A percentile compares a stretch with the other conserved stretches of the same genome.
Conservation (phyloP, 2,329 filamentous ascomycete species). For the Ophiostoma angusticollis region DNA sequence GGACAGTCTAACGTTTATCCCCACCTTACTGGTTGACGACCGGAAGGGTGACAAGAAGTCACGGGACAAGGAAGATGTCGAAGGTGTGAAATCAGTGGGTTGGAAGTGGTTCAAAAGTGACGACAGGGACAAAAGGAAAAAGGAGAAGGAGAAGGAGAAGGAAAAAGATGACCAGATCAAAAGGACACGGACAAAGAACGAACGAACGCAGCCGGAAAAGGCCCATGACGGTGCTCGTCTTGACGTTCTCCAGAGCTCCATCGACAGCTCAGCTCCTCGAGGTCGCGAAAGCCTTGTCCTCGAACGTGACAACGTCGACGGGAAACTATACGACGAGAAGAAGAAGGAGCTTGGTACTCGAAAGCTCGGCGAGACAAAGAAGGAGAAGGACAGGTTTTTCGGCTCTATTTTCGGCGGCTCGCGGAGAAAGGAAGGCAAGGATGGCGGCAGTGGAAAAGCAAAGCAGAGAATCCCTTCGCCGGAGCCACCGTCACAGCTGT, state of each 20-base stretch:
- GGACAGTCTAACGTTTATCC: slow-evolving; percentile 68
- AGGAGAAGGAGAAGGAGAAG: slow-evolving; percentile 41
- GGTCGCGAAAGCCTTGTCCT: slow-evolving; percentile 74
- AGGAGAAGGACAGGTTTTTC: slow-evolving; percentile 88
- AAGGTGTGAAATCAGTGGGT: slow-evolving; percentile 60
- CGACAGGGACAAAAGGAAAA: slow-evolving; percentile 59
- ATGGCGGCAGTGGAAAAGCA: slow-evolving; percentile 60
- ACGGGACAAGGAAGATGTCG: slow-evolving; percentile 54
- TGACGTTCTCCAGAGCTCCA: slow-evolving; percentile 77
- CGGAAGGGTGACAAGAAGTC: slow-evolving; percentile 62
- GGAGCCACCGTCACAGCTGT: slow-evolving; percentile 56
- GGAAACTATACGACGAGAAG: slow-evolving; percentile 64
- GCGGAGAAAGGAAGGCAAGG: slow-evolving; percentile 75
- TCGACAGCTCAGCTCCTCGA: slow-evolving; percentile 52
- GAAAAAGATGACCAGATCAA: slow-evolving; percentile 45
- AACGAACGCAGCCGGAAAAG: slow-evolving; percentile 29
- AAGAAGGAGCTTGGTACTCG: slow-evolving; percentile 61
- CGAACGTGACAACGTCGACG: slow-evolving; percentile 62
- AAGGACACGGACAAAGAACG: slow-evolving; percentile 48
- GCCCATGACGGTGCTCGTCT: slow-evolving; percentile 68
- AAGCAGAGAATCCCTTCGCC: slow-evolving; percentile 67
- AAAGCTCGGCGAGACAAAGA: slow-evolving; percentile 64
- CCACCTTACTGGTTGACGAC: slow-evolving; percentile 56
- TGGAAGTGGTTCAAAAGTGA: slow-evolving; percentile 79
- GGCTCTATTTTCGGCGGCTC: slow-evolving; percentile 83